phyloP scores from a whole-genome alignment of 106 monocot genomes.

The Gastrodia elata region DNA sequence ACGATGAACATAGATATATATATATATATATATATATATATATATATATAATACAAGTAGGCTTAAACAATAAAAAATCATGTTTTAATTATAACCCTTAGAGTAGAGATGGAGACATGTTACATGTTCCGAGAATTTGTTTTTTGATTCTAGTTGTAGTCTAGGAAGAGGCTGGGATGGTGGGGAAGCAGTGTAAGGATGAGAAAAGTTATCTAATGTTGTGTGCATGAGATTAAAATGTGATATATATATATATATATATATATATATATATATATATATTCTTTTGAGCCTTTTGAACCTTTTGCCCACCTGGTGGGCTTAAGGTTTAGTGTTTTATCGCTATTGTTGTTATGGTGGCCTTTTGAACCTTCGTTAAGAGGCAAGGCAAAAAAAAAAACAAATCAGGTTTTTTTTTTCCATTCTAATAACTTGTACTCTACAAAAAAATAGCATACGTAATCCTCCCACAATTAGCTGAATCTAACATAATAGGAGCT shows the following conservation, averaged over 20 bases:
- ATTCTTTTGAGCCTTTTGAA: not conserved
- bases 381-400: not conserved
- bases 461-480: not conserved
- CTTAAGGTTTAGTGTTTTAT: too few species aligned
- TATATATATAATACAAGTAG: not conserved
- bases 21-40: not conserved
- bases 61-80: not conserved
- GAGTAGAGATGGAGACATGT: not conserved
- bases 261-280: too few species aligned
- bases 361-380: not conserved
- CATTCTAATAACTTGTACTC: not conserved
- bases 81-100: not conserved
- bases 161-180: not conserved
- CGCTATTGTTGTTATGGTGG: too few species aligned
- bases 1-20: not conserved
- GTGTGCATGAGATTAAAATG: not conserved
- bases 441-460: not conserved
- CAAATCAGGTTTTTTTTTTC: not conserved
- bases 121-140: not conserved
- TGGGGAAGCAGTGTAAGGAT: not conserved
- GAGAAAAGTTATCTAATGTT: not conserved
- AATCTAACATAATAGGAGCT: not conserved
- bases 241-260: too few species aligned
- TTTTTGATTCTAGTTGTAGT: not conserved
- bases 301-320: too few species aligned